Base-by-base conservation (phyloP, 2,329 filamentous ascomycete species). In the Scorias spongiosa region DNA sequence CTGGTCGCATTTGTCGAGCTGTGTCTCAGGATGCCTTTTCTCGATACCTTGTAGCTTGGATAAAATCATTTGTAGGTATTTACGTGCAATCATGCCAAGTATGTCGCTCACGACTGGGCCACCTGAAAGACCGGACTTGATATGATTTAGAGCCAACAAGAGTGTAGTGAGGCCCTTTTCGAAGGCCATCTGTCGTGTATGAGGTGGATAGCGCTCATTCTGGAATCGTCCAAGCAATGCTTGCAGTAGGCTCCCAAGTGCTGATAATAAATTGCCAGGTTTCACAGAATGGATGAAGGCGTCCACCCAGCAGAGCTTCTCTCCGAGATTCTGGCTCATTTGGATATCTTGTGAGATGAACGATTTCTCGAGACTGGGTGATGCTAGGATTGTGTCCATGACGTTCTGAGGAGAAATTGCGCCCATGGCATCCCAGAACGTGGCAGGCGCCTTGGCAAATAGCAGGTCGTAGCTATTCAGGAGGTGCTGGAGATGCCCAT, bases 401-500 rank as follows among this genome's bases (percentile, higher is more conserved):
- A 96, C 77, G 29, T 81, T 78, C 37, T 80, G 79, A 2, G 86
- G 81, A 1, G 84, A 81, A 42, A 89, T 84, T 28, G 85, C 76
- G 42, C 83, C 80, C 65, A 93, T 81, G 1, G 86, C 81, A 54
- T 86, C 81, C 89, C 89, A 95, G 54, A 95, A 91, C 39, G 84
- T 82, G 44, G 74, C 75, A 0, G 86, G 74, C 0, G 84, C 81
- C 53, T 84, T 87, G 50, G 80, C 74, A 42, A 95, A 68, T 12
- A 95, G 71, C 10, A 69, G 69, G 39, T 75, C 76, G 48, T 94
- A 74, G 1, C 80, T 78, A 44, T 78, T 76, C 39, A 93, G 70
- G 12, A 91, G 69, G 46, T 80, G 72, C 10, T 78, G 69, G 46
- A 93, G 69, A 17, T 83, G 75, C 2, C 58, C 51, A 1, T 61